Conservation (phyloP, 2,329 filamentous ascomycete genomes). For the Bisporella sp. region DNA sequence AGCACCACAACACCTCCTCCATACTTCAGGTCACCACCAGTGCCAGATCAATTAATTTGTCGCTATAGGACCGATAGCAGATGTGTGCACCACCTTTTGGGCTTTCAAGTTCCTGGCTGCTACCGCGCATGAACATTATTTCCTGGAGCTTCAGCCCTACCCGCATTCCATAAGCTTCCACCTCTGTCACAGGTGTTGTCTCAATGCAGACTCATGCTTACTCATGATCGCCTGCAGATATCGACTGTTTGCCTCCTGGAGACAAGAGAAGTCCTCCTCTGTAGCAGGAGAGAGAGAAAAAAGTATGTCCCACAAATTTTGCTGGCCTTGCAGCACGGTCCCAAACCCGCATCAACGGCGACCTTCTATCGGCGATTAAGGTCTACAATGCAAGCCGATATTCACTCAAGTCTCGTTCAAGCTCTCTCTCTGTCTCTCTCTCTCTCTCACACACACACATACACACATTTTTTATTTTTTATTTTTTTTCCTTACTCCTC, state of each 20-base stretch:
- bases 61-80: background rate
- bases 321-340: background rate
- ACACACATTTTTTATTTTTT: too few species aligned
- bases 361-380: too few species aligned
- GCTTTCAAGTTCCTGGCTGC: background rate
- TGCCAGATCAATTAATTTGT: background rate
- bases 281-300: background rate
- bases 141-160: background rate
- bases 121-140: background rate
- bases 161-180: background rate
- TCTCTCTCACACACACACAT: too few species aligned
- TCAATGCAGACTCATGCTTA: background rate
- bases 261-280: background rate
- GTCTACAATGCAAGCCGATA: too few species aligned
- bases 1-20: background rate
- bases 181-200: background rate
- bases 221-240: too few species aligned
- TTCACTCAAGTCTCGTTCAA: too few species aligned
- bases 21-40: background rate
- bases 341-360: background rate
- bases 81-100: background rate
- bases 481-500: too few species aligned
- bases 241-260: background rate
- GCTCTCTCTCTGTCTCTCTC: too few species aligned
- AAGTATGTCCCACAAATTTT: background rate